These are phyloP conservation scores for Pseudogymnoascus sp. DNA, from an alignment of 2,329 filamentous ascomycete species.

Conservation along the genomic window DNA sequence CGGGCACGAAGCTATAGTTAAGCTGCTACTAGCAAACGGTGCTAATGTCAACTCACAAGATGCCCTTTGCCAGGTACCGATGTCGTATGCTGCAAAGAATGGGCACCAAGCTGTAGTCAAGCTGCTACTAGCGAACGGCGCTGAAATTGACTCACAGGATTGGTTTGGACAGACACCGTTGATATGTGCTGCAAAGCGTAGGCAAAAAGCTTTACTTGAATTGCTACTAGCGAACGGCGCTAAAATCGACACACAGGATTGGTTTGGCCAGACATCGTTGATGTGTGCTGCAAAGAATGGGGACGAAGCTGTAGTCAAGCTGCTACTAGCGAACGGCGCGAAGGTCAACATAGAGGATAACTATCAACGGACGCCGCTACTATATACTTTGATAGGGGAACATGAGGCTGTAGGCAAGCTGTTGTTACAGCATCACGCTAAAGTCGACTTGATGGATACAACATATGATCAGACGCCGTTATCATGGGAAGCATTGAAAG, in stretches of 20 bases:
- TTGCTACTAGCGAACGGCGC: slow-evolving; percentile 9
- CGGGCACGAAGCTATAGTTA: not conserved
- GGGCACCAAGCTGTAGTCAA: not conserved
- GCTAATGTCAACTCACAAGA: too few species aligned
- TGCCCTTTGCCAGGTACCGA: slow-evolving; percentile 25
- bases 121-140: not conserved
- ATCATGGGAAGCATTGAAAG: not conserved
- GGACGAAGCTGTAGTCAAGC: not conserved
- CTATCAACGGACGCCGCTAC: slow-evolving; percentile 25
- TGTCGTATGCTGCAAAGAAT: slow-evolving; percentile 16
- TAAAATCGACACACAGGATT: slow-evolving; percentile 11
- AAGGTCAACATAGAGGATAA: too few species aligned
- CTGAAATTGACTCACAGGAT: not conserved
- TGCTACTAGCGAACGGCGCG: too few species aligned
- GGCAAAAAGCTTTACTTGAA: slow-evolving; percentile 12
- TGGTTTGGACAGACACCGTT: slow-evolving; percentile 13
- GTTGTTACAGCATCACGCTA: not conserved
- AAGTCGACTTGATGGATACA: not conserved
- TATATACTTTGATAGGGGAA: not conserved
- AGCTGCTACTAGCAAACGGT: too few species aligned
- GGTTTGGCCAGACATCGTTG: slow-evolving; percentile 21
- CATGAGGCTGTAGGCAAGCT: not conserved
- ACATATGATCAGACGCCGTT: slow-evolving; percentile 4
- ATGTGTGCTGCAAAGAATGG: not conserved
- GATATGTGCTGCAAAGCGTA: slow-evolving; percentile 13